Evolutionary conservation across 176 grass and related monocot species (phyloP), one percentile per base, ranked within the genome.

Genomic region (Elaeis guineensis): DNA sequence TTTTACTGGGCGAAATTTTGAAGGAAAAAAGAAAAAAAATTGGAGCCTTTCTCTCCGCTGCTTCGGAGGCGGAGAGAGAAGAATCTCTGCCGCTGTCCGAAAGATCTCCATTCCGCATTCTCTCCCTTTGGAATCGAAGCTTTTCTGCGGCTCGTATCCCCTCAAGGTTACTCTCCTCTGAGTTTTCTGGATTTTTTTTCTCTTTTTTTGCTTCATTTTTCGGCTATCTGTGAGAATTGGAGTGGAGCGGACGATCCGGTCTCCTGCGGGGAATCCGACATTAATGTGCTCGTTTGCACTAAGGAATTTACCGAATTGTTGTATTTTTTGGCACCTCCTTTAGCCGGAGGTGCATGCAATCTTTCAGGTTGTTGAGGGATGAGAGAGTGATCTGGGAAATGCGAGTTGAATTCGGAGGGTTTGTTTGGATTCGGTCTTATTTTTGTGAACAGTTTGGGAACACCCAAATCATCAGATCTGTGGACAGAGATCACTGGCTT

Each of bases 401-500:
- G 35, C 14, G 35, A 44, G 35, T 9, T 44, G 35, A 44, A 44
- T 44, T 44, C 14, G 9, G 11, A 44, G 11, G 35, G 35, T 16
- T 30, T 17, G 1, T 19, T 19, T 4, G 44, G 44, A 26, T 71
- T 30, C 14, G 21, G 8, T 51, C 29, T 51, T 9, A 19, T 20
- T 26, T 32, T 17, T 19, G 8, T 15, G 16, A 60, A 28, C 35
- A 51, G 50, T 28, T 19, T 52, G 17, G 69, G 19, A 71, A 20
- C 44, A 48, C 16, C 18, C 9, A 51, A 71, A 59, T 51, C 21
- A 21, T 51, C 55, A 71, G 68, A 71, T 71, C 68, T 51, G 55
- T 12, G n/a, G 29, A 69, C 16, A 28, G 52, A 22, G 29, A 44
- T 19, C 11, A 44, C 35, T 44, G 11, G 2, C 2, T 44, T 44